Base-by-base conservation (phyloP, 352 stramenopile genomes). In the Globisporangium lucens region DNA sequence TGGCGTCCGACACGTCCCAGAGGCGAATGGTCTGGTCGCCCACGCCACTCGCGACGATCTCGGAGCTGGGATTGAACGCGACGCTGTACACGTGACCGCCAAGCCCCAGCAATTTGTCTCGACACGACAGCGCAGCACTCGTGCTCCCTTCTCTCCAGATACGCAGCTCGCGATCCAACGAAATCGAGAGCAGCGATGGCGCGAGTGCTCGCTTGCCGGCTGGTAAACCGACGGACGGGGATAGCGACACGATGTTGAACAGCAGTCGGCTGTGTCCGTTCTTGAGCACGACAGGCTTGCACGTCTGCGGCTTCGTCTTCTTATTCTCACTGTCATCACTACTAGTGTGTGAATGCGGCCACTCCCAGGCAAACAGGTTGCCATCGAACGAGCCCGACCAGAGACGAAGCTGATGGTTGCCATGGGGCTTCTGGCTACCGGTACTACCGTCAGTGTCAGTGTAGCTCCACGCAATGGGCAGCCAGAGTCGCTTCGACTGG, bases 11-110 rank as follows among this genome's bases (percentile, higher is more conserved):
- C 2, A 89, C 29, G 27, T 77, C 68, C 83, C 83, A 92, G 20
- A 94, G 56, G 3, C 83, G 83, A 67, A 94, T 90, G 7, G 84
- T 90, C 61, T 92, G 76, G 65, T 94, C 86, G n/a, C 82, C 86
- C 43, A 91, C 65, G 15, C 79, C 86, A 52, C 73, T 80, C 27
- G 82, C 83, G 24, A 92, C 53, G 7, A 79, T 10, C 2, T 71
- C 57, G 3, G 22, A 65, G 22, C 64, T 29, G 8, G 63, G 17
- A 52, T 82, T 86, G 59, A 75, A 80, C 15, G 75, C 68, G 9
- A 87, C 70, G n/a, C 70, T 75, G 63, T 92, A 91, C 15, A 84
- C 75, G 67, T 90, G 80, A 4, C 86, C 86, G 10, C 86, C 86
- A 30, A 91, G 79, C 0, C 77, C 82, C 1, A 71, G 65, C n/a